Percentiles rank a stretch among this genome's conserved stretches.
Conservation (phyloP, 345 rosid species). For the Excoecaria agallocha region DNA sequence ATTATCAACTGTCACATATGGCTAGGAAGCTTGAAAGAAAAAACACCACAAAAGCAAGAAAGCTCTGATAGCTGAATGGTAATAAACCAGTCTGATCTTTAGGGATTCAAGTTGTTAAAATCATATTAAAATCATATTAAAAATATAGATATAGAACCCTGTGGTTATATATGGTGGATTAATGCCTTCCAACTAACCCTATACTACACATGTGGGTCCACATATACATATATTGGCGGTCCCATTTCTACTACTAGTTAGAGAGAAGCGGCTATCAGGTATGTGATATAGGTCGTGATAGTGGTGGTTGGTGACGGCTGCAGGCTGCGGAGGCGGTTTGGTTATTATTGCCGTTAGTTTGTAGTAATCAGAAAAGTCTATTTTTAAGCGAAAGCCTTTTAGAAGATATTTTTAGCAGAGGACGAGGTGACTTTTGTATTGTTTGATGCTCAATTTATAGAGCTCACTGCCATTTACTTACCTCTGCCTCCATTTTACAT, state of each 20-base stretch:
- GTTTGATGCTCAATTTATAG: not conserved
- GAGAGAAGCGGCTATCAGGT: not conserved
- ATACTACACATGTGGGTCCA: not conserved
- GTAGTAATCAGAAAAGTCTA: not conserved
- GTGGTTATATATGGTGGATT: slow-evolving; percentile 26
- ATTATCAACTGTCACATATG: not conserved
- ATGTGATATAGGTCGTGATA: too few species aligned
- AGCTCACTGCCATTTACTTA: not conserved
- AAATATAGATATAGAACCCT: too few species aligned
- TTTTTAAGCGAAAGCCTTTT: not conserved
- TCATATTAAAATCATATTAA: not conserved
- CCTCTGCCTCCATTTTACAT: slow-evolving; percentile 12
- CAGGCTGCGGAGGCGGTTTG: not conserved
- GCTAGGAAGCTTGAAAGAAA: not conserved
- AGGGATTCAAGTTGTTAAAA: not conserved
- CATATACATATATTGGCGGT: not conserved
- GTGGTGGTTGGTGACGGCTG: not conserved
- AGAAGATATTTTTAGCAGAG: slow-evolving; percentile 23
- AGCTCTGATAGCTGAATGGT: not conserved
- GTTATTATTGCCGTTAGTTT: not conserved
- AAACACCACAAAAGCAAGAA: slow-evolving; percentile 1
- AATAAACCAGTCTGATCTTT: not conserved
- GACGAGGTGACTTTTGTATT: slow-evolving; percentile 11
- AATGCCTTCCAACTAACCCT: slow-evolving; percentile 15
- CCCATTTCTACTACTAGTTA: not conserved